A percentile compares a stretch with the other conserved stretches of the same genome.
Evolutionary conservation across 1,284 basidiomycete species (phyloP).

Genomic region (Phellinidium pouzarii): DNA sequence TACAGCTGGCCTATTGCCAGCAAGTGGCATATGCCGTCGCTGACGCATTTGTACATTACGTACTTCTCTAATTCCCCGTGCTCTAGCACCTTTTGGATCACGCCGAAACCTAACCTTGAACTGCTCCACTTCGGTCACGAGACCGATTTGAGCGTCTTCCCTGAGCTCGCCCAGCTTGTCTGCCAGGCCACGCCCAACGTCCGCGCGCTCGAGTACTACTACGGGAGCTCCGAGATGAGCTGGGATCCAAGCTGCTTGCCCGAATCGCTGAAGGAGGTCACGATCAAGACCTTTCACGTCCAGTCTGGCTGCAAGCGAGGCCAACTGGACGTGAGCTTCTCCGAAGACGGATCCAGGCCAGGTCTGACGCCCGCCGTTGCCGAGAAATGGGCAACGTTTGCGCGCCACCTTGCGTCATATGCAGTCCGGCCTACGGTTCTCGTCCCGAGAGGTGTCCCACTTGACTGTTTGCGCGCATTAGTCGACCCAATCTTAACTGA

Average conservation of each 20-base stretch:
- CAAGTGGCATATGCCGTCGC: constrained; percentile 3
- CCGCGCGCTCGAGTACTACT: constrained; percentile 10
- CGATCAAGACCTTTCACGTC: constrained; percentile 12
- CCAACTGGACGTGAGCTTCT: background rate
- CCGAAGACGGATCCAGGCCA: background rate
- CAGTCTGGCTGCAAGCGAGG: constrained; percentile 2
- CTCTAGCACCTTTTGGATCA: constrained; percentile 4
- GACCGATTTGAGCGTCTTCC: constrained; percentile 7
- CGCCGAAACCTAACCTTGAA: background rate
- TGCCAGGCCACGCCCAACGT: constrained; percentile 2
- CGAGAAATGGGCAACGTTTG: constrained; percentile 7
- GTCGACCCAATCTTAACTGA: constrained; percentile 1
- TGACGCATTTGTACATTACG: constrained; percentile 3
- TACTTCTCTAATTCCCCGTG: constrained; percentile 7
- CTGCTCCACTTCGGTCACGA: constrained; percentile 9
- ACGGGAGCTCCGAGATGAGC: constrained; percentile 7
- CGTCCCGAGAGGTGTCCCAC: constrained; percentile 2
- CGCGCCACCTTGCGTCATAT: constrained; percentile 2
- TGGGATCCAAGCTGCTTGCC: constrained; percentile 11
- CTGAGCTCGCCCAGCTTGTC: constrained; percentile 5
- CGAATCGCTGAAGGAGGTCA: constrained; percentile 4
- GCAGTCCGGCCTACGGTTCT: constrained; percentile 5
- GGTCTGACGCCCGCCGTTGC: background rate
- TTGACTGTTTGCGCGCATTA: background rate
- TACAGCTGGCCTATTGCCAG: constrained; percentile 6